phyloP scores from a whole-genome alignment of 2,329 filamentous ascomycete genomes.

The Penicillium sp. region DNA sequence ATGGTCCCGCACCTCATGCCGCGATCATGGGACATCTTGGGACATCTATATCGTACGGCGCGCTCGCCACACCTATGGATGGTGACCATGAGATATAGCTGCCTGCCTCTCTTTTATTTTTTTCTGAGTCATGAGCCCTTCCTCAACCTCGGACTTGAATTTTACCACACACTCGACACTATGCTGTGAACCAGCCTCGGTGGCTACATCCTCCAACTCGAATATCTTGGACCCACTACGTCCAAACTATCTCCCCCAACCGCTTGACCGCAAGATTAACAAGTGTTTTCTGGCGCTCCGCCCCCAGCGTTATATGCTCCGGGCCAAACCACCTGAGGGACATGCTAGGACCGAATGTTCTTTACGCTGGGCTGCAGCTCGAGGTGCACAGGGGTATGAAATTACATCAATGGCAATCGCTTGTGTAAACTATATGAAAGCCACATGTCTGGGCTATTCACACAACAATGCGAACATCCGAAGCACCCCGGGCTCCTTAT shows the following conservation, averaged over 20 bases:
- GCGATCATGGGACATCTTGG: constrained; percentile 23
- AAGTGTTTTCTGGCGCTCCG: not conserved
- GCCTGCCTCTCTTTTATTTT: not conserved
- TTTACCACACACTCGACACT: not conserved
- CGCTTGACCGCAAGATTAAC: constrained; percentile 27
- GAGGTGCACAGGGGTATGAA: not conserved
- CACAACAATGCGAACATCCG: not conserved
- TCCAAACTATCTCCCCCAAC: constrained; percentile 20
- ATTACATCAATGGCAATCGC: not conserved
- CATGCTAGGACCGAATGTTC: not conserved
- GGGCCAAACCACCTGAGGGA: not conserved
- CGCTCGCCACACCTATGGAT: not conserved
- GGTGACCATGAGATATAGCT: constrained; percentile 6
- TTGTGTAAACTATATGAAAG: not conserved
- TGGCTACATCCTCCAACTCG: constrained; percentile 1
- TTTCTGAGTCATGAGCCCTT: not conserved
- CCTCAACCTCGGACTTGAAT: not conserved
- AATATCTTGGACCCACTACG: constrained; percentile 21
- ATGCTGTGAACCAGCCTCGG: constrained; percentile 1
- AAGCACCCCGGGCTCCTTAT: not conserved
- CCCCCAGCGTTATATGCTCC: not conserved
- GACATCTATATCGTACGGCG: constrained; percentile 7
- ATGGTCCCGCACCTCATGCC: constrained; percentile 21
- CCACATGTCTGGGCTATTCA: not conserved
- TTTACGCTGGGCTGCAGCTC: not conserved